These are phyloP conservation scores for Tetrapisispora fleetii DNA, from an alignment of 805 yeast genomes.

Conservation along the genomic window DNA sequence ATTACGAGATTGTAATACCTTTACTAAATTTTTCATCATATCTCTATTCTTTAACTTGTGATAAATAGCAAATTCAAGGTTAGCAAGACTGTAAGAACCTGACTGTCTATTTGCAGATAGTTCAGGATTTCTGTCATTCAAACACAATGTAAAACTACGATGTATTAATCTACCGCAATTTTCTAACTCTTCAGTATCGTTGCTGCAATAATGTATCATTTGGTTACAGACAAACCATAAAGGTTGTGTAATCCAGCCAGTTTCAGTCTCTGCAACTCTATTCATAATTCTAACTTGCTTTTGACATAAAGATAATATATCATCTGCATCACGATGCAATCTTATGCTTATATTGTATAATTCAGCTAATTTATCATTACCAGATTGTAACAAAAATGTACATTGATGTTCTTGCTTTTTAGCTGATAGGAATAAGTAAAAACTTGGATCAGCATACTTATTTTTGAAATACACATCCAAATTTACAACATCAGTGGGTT, in stretches of 20 bases:
- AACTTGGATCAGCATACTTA: slow-evolving; percentile 8
- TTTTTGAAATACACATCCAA: slow-evolving; percentile 8
- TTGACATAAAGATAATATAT: slow-evolving; percentile 22
- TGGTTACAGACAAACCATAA: slow-evolving; percentile 16
- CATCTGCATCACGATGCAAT: not conserved
- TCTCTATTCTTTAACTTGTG: slow-evolving; percentile 57
- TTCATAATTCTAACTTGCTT: slow-evolving; percentile 39
- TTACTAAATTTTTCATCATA: slow-evolving; percentile 63
- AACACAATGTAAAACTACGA: slow-evolving; percentile 62
- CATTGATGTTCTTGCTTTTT: not conserved
- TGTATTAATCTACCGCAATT: slow-evolving; percentile 57
- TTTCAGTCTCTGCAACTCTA: slow-evolving; percentile 43
- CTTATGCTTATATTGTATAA: slow-evolving; percentile 12
- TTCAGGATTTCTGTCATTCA: slow-evolving; percentile 66
- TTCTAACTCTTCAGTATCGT: slow-evolving; percentile 28
- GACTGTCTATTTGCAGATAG: slow-evolving; percentile 39
- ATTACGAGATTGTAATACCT: slow-evolving; percentile 43
- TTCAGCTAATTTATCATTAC: slow-evolving; percentile 6
- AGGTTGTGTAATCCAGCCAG: slow-evolving; percentile 38
- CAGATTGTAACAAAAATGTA: slow-evolving; percentile 2
- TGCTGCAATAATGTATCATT: slow-evolving; percentile 26
- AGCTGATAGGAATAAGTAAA: slow-evolving; percentile 9
- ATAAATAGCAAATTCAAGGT: slow-evolving; percentile 59
- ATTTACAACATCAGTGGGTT: not conserved
- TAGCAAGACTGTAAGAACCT: slow-evolving; percentile 63